Base-by-base conservation (phyloP, 108 stramenopile genomes). In the Nitzschia putrida region DNA sequence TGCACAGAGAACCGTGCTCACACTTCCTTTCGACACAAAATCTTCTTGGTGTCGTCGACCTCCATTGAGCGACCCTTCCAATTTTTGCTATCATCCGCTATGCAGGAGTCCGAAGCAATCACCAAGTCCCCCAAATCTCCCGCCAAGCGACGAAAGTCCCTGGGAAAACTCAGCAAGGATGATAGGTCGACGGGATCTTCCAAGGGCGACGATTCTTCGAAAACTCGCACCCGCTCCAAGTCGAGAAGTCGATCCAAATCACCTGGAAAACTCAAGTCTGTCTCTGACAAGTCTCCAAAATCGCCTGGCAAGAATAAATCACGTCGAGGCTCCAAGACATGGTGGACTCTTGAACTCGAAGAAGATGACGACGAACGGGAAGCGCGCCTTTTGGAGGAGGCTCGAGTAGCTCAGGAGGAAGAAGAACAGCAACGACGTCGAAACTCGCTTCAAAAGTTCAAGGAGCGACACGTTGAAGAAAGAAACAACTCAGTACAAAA, bases 321-420 rank as follows among this genome's bases (percentile, higher is more conserved):
- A 13, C 37, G 40, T 44, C 61, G 61, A 23, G 12, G 44, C 3
- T 63, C 61, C 0, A 44, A 21, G 21, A 63, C 43, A 18, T 63
- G 61, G 61, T 63, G 61, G 61, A 45, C 37, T 45, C 44, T 63
- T 41, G 44, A 47, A 2, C 47, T 18, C 47, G 47, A 49, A 49
- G 47, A 49, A 49, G 47, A 49, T 49, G 47, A 49, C n/a, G 47
- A 49, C 14, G 47, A 49, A 6, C 47, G 47, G 3, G 47, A 49
- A 49, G 47, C 47, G 2, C 47, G 47, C 4, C 47, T 49, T 18
- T 18, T 18, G 6, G 47, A 49, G 18, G 47, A 49, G 18, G 47
- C 47, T 18, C 47, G 47, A 18, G n/a, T 16, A 18, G 47, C 47
- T 3, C 47, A 49, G 6, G 47, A 49, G 47, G 47, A 49, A 49